Conservation (phyloP, 2,329 filamentous ascomycete species). For the Sclerotinia borealis region DNA sequence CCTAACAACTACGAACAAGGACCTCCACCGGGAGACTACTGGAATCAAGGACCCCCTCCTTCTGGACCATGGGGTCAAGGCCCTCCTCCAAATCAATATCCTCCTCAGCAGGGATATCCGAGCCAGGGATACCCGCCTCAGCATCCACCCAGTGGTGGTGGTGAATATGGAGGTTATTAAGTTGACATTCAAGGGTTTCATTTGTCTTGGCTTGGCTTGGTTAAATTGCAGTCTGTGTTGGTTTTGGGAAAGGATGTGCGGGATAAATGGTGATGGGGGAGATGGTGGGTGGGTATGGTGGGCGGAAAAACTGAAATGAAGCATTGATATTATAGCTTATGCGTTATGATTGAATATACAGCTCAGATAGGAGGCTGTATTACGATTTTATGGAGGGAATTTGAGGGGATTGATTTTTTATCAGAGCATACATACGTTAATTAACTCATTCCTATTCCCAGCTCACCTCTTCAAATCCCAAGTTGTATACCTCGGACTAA, state of each 20-base stretch:
- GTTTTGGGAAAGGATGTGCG: background rate
- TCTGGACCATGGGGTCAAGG: slow-evolving; percentile 3
- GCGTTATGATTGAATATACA: background rate
- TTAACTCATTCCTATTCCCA: no score
- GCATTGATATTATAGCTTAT: background rate
- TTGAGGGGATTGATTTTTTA: background rate
- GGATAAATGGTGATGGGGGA: background rate
- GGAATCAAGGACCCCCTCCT: slow-evolving; percentile 13
- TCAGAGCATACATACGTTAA: background rate
- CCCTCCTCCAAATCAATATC: slow-evolving; percentile 7
- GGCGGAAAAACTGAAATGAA: background rate
- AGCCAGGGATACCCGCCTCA: slow-evolving; percentile 15
- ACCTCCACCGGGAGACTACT: slow-evolving; percentile 1
- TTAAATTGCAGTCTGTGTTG: background rate
- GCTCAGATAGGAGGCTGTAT: background rate
- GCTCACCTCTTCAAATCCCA: no score
- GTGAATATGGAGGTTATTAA: slow-evolving; percentile 6
- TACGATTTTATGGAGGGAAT: background rate
- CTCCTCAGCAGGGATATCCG: background rate
- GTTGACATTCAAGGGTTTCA: background rate
- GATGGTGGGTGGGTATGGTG: background rate
- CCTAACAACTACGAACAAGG: slow-evolving; percentile 19
- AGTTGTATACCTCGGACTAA: no score
- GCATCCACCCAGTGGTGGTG: slow-evolving; percentile 18
- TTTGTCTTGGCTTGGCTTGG: background rate